Evolutionary conservation across 2,329 filamentous ascomycete species (phyloP), one percentile per base, ranked within the genome.

Genomic region (Ophiostoma sp.): DNA sequence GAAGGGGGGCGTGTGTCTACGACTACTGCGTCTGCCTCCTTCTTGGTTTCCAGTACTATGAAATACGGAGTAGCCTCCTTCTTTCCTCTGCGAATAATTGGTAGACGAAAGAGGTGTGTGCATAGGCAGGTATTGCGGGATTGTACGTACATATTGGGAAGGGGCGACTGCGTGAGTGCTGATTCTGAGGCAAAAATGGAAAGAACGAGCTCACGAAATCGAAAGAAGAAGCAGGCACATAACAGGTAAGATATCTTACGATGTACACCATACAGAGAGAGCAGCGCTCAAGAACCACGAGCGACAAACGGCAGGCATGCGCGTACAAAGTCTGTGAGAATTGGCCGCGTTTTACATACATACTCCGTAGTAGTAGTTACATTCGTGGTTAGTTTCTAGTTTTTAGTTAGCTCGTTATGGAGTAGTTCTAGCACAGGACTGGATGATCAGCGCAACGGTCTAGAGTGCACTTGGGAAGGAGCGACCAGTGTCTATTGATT

Each of bases 381-480:
- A 31, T 41, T 41, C 11, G 1, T 39, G 36, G 10, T 48, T 48
- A 48, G 15, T 54, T n/a, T 54, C 44, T 27, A 57, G 23, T 57
- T 54, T 57, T 23, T 27, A 48, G 44, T 48, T 8, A 17, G 39
- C 41, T 44, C 15, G 7, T 39, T 39, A 39, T 11, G 36, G 36
- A 39, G 39, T 41, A 41, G 39, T 41, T 11, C 7, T 11, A 41
- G 39, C 39, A 27, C 52, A 57, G 52, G 31, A 64, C 60, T 39
- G 23, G 6, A 11, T 65, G 62, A 65, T 65, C 62, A 65, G 35
- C 62, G 62, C 62, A 65, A 65, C 62, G 62, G 62, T 65, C 62
- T 65, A 33, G 62, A 39, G 23, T 65, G 44, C 44, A 20, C 44
- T 17, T 17, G 17, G 52, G 52, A 57, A 31, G 52, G 52, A 27